Evolutionary conservation across 306 rosid genomes (phyloP), one percentile per base, ranked within the genome.

Genomic region (Mimosa pudica): DNA sequence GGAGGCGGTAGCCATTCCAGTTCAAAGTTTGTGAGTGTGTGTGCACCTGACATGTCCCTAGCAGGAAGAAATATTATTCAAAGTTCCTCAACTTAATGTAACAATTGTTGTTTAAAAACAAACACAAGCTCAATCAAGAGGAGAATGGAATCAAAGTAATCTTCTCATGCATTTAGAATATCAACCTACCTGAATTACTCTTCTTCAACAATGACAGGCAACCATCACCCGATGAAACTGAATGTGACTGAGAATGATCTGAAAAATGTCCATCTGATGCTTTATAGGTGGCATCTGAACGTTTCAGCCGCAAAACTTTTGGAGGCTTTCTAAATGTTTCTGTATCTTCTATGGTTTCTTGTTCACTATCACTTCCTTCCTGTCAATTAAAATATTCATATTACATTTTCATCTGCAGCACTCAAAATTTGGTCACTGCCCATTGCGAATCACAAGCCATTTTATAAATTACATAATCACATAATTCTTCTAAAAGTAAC

Each of bases 341-440:
- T 80, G 79, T 81, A 65, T 82, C 88, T 41, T 84, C 96, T 13
- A 78, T 79, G 91, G 89, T 91, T 85, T 92, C 97, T 76, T 85
- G 87, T 78, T 92, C 98, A 81, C 96, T 89, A 72, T 91, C 94
- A 85, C 98, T 91, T 89, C 93, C 97, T 82, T 89, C 97, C 98
- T 95, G 93, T 44, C 84, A 84, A 71, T 45, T 60, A 71, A 88
- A 70, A 74, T 75, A 75, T 58, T 58, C 76, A 60, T 62, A 83
- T 38, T 73, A 85, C 69, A 87, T 80, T 81, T 72, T 71, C 62
- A 84, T 61, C 70, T 36, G 76, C 79, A 69, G 35, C 12, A 79
- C 20, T 5, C 74, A 20, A 51, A 76, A 73, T 54, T 51, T 80
- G 74, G 49, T 24, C 20, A 4, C 71, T 69, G 54, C 57, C 69